These are phyloP conservation scores for Sporobolus alterniflorus DNA, from an alignment of 202 grass and related monocot genomes.

Conservation along the genomic window DNA sequence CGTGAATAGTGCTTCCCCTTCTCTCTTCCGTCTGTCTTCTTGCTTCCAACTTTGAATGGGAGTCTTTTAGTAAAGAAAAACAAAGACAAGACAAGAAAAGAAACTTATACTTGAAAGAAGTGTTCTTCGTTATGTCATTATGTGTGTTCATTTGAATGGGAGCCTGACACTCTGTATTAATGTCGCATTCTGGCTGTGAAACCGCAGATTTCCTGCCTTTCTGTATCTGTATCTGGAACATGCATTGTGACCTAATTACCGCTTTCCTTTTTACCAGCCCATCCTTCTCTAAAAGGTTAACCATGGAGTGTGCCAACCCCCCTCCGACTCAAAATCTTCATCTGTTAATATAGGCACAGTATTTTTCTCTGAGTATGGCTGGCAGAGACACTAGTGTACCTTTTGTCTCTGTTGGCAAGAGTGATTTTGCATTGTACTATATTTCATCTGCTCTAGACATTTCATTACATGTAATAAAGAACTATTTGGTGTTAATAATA, in stretches of 20 bases:
- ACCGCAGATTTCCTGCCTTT: neutral
- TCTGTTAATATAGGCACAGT: constrained; percentile 6
- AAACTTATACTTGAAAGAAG: too few relatives aligned
- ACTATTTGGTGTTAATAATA: neutral
- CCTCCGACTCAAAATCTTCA: neutral
- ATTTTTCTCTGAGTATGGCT: neutral
- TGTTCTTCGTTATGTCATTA: too few relatives aligned
- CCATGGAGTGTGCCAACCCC: neutral
- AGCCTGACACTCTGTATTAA: neutral
- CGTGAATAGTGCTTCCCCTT: too few relatives aligned
- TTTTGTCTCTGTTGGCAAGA: constrained; percentile 16
- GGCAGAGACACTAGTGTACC: neutral
- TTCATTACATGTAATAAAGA: neutral
- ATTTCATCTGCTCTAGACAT: neutral
- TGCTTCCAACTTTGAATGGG: neutral
- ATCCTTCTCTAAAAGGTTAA: neutral
- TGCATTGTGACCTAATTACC: neutral
- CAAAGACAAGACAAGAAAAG: too few relatives aligned
- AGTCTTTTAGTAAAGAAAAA: neutral
- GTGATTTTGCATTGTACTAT: neutral
- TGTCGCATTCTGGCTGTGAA: neutral
- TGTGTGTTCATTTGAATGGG: neutral
- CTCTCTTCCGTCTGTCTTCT: neutral
- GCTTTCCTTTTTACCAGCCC: neutral
- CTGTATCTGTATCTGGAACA: neutral